Evolutionary conservation across 805 yeast species (phyloP).

Genomic region (Teunomyces panamensis): DNA sequence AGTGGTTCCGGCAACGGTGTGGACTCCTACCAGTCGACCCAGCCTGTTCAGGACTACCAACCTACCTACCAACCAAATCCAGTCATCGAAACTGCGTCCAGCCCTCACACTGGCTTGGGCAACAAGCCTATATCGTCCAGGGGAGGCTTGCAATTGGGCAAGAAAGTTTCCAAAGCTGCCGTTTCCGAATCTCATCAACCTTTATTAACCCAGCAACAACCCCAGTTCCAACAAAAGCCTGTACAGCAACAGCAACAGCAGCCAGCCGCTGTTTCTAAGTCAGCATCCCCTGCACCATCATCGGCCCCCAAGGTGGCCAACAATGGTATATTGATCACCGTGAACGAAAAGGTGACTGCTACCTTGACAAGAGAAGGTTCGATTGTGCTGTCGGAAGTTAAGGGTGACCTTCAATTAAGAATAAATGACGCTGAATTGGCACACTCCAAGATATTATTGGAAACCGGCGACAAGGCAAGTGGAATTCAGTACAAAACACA

Average conservation of each 20-base stretch:
- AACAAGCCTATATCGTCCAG: conserved; percentile 34
- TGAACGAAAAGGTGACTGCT: conserved; percentile 76
- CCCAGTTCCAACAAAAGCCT: conserved; percentile 31
- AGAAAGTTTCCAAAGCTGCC: conserved; percentile 35
- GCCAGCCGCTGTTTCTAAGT: conserved; percentile 17
- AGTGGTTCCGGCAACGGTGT: conserved; percentile 18
- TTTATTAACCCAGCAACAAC: conserved; percentile 30
- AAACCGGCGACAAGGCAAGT: conserved; percentile 45
- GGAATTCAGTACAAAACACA: conserved; percentile 84
- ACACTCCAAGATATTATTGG: conserved; percentile 59
- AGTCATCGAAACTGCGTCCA: conserved; percentile 18
- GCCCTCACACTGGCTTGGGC: conserved; percentile 11
- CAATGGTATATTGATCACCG: conserved; percentile 75
- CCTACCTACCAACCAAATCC: conserved; percentile 30
- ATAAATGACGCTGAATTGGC: conserved; percentile 74
- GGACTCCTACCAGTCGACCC: conserved; percentile 12
- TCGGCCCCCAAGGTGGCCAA: conserved; percentile 39
- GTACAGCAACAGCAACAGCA: conserved; percentile 9
- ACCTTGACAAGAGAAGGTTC: conserved; percentile 83
- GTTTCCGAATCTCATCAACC: conserved; percentile 25
- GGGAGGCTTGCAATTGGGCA: conserved; percentile 81
- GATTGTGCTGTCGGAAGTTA: conserved; percentile 64
- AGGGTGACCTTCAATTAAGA: conserved; percentile 88
- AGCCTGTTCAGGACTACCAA: conserved; percentile 21
- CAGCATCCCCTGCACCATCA: conserved; percentile 20